phyloP scores from a whole-genome alignment of 2,329 filamentous ascomycete genomes.

The Colletotrichum orbiculare region DNA sequence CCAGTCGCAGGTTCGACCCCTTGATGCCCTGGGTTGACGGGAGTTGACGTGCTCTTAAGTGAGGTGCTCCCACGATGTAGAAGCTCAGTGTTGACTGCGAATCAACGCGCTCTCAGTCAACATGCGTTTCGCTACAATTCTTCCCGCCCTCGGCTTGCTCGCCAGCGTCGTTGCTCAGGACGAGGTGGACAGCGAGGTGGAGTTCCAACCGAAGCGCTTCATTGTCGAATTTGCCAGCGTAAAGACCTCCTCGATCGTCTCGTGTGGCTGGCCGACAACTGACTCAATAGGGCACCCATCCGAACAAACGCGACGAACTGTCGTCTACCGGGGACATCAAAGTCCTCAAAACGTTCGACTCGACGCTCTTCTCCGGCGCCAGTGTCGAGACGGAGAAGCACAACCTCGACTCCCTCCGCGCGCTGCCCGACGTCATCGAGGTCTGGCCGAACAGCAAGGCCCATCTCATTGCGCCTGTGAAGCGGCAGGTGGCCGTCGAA shows the following conservation, averaged over 20 bases:
- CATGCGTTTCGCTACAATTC: slow-evolving; percentile 12
- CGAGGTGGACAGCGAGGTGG: background rate
- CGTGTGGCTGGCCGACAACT: background rate
- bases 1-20: slow-evolving; percentile 4
- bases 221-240: slow-evolving; percentile 31
- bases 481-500: slow-evolving; percentile 11
- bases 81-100: background rate
- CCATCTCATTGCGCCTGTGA: slow-evolving; percentile 26
- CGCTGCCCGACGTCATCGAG: slow-evolving; percentile 20
- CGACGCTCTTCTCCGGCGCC: slow-evolving; percentile 33
- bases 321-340: slow-evolving; percentile 17
- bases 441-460: slow-evolving; percentile 29
- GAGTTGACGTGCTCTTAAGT: background rate
- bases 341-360: slow-evolving; percentile 30
- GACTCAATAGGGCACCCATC: slow-evolving; percentile 1
- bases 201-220: slow-evolving; percentile 30
- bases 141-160: slow-evolving; percentile 9
- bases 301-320: slow-evolving; percentile 24
- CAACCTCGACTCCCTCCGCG: slow-evolving; percentile 28
- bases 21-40: background rate
- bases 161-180: slow-evolving; percentile 3
- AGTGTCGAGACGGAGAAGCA: slow-evolving; percentile 29
- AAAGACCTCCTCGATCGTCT: background rate
- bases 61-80: no score
- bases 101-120: background rate